phyloP scores from a whole-genome alignment of 2,329 filamentous ascomycete genomes.

The Aspergillus terreus region DNA sequence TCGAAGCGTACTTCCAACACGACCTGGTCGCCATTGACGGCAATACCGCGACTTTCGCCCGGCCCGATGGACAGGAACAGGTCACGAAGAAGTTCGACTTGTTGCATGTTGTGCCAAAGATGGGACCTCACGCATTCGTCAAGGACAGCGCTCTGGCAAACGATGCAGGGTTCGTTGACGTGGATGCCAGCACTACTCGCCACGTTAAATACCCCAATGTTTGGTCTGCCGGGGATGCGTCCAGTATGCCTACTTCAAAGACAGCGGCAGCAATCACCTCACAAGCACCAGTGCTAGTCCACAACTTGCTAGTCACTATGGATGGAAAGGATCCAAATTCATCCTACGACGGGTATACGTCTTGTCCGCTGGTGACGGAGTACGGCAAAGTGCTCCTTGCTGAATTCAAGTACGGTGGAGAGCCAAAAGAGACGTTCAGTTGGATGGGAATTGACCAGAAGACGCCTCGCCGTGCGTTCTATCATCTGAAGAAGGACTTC shows the following conservation, averaged over 20 bases:
- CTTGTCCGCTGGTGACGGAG: conserved; percentile 53
- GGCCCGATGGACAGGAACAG: conserved; percentile 34
- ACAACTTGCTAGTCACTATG: conserved; percentile 44
- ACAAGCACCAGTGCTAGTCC: conserved; percentile 50
- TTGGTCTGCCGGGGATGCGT: conserved; percentile 58
- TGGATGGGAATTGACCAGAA: conserved; percentile 57
- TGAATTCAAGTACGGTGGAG: conserved; percentile 63
- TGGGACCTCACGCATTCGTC: conserved; percentile 55
- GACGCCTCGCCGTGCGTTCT: conserved; percentile 55
- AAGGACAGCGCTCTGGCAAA: conserved; percentile 54
- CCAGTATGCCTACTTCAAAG: conserved; percentile 58
- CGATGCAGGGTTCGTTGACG: conserved; percentile 56
- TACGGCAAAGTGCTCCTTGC: conserved; percentile 62
- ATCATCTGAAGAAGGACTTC: conserved; percentile 63
- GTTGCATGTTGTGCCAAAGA: conserved; percentile 57
- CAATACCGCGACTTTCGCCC: conserved; percentile 51
- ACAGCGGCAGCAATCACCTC: conserved; percentile 53
- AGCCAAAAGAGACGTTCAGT: conserved; percentile 61
- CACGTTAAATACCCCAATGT: conserved; percentile 55
- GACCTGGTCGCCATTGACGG: conserved; percentile 54
- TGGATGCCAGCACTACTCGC: conserved; percentile 51
- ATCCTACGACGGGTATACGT: conserved; percentile 54
- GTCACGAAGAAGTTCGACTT: conserved; percentile 53
- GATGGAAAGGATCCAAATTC: conserved; percentile 46
- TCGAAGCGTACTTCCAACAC: conserved; percentile 58